Conservation (phyloP, 2,329 filamentous ascomycete species). For the Pseudogymnoascus sp. region DNA sequence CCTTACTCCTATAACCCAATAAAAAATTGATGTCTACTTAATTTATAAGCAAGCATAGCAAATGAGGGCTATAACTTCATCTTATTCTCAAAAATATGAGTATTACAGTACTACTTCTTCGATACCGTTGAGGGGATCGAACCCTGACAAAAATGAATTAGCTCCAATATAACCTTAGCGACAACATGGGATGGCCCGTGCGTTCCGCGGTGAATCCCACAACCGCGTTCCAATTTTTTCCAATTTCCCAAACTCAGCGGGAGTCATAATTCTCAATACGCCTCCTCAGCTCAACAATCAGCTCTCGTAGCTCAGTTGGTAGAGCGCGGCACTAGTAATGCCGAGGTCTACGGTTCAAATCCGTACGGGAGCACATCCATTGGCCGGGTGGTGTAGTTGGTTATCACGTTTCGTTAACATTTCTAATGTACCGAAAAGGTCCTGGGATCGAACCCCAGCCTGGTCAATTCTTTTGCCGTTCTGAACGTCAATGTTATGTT, state of each 20-base stretch:
- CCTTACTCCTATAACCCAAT: not conserved
- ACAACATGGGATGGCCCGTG: not conserved
- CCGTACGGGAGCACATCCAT: not conserved
- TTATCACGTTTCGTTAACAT: conserved; percentile 9
- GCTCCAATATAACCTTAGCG: not conserved
- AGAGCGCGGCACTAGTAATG: conserved; percentile 9
- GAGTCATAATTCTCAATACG: not conserved
- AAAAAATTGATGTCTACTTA: not conserved
- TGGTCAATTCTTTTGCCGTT: conserved; percentile 5
- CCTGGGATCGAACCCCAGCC: conserved; percentile 8
- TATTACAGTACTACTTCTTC: not conserved
- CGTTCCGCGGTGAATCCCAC: not conserved
- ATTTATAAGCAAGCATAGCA: not conserved
- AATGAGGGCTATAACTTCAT: not conserved
- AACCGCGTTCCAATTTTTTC: not conserved
- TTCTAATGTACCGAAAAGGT: conserved; percentile 4
- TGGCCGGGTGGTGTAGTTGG: conserved; percentile 8
- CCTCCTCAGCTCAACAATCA: not conserved
- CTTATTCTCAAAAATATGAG: not conserved
- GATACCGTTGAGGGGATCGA: not conserved
- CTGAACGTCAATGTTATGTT: not conserved
- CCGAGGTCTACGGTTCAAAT: conserved; percentile 9
- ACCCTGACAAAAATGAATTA: not conserved
- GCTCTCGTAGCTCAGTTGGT: conserved; percentile 10
- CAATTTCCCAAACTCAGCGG: not conserved